Evolutionary conservation across 345 rosid genomes (phyloP).

Genomic region (Lumnitzera racemosa): DNA sequence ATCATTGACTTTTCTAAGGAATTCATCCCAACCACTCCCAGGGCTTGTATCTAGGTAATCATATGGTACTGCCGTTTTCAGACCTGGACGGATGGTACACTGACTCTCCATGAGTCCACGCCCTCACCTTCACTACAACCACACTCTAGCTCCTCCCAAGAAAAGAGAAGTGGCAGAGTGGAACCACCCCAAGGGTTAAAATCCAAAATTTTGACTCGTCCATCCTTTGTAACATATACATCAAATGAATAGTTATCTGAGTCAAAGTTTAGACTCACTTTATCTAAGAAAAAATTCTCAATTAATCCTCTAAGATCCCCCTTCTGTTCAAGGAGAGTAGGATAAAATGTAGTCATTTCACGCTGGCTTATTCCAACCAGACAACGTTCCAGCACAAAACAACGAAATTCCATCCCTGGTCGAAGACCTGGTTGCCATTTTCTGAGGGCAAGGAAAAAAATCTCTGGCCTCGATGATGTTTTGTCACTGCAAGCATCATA

Average conservation of each 20-base stretch:
- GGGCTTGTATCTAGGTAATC: constrained; percentile 60
- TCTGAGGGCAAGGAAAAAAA: constrained; percentile 69
- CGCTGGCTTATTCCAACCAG: constrained; percentile 72
- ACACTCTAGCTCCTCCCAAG: constrained; percentile 72
- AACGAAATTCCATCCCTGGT: constrained; percentile 81
- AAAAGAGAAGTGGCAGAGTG: constrained; percentile 61
- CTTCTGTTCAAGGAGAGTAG: constrained; percentile 41
- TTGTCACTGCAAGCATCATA: constrained; percentile 62
- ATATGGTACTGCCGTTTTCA: constrained; percentile 73
- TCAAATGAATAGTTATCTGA: constrained; percentile 60
- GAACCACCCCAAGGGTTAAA: constrained; percentile 86
- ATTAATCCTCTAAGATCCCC: constrained; percentile 25
- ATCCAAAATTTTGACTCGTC: constrained; percentile 54
- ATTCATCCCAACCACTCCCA: constrained; percentile 83
- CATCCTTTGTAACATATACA: constrained; percentile 48
- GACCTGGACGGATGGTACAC: constrained; percentile 48
- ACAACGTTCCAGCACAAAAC: constrained; percentile 41
- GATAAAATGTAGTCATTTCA: constrained; percentile 69
- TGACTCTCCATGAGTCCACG: constrained; percentile 50
- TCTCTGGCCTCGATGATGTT: constrained; percentile 40
- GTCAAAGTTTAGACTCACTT: constrained; percentile 40
- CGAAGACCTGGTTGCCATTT: constrained; percentile 61
- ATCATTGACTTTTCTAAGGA: constrained; percentile 48
- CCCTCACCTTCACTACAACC: constrained; percentile 16
- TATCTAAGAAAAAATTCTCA: constrained; percentile 32